Percentiles rank a stretch among this genome's conserved stretches.
phyloP scores from a whole-genome alignment of 1,284 basidiomycete species.

The Malassezia dermatis region DNA sequence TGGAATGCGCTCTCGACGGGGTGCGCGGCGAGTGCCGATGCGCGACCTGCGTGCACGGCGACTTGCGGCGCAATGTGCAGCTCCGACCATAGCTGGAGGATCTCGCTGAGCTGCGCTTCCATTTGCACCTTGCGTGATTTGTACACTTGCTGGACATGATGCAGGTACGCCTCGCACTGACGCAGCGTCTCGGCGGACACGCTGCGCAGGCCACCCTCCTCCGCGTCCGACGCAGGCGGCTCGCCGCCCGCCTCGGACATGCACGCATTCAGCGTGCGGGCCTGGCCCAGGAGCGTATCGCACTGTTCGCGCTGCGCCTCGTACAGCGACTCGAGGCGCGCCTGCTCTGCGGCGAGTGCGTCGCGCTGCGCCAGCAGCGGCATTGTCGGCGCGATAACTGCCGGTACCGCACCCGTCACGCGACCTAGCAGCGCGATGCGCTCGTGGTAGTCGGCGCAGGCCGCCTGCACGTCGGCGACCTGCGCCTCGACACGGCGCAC shows the following conservation, averaged over 20 bases:
- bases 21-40: constrained; percentile 19
- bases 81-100: constrained; percentile 41
- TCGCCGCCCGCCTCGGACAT: constrained; percentile 14
- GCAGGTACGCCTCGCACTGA: constrained; percentile 27
- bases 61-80: constrained; percentile 27
- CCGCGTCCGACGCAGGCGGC: background rate
- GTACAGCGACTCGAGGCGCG: constrained; percentile 14
- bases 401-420: background rate
- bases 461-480: constrained; percentile 23
- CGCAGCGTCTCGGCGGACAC: constrained; percentile 22
- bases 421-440: constrained; percentile 15
- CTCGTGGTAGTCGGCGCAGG: constrained; percentile 22
- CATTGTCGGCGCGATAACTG: background rate
- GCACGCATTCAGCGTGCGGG: constrained; percentile 5
- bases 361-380: constrained; percentile 16
- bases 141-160: constrained; percentile 29
- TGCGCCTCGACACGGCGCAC: constrained; percentile 28
- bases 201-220: constrained; percentile 14
- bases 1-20: constrained; percentile 21
- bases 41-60: constrained; percentile 18
- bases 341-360: constrained; percentile 7
- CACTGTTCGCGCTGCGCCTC: constrained; percentile 8
- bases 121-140: constrained; percentile 26
- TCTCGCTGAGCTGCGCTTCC: constrained; percentile 27
- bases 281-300: background rate